These are phyloP conservation scores for Microbotryomycetes sp. DNA, from an alignment of 1,284 basidiomycete genomes.

Conservation along the genomic window DNA sequence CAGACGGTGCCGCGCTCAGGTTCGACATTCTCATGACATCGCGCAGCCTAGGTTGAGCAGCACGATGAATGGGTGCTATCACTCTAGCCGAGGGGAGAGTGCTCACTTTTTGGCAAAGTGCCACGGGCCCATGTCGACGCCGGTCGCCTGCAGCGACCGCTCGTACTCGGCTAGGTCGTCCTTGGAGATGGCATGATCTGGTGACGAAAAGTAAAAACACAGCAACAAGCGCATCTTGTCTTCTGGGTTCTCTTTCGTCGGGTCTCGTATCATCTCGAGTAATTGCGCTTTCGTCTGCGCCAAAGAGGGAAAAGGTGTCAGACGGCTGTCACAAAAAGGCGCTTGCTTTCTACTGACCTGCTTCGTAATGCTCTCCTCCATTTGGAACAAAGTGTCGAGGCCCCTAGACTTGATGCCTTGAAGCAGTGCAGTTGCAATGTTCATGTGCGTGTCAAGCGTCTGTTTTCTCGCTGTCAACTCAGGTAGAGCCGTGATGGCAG, in stretches of 20 bases:
- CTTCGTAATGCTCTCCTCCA: conserved; percentile 82
- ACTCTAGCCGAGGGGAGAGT: neutral
- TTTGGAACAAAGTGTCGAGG: conserved; percentile 92
- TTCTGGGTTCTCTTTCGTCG: conserved; percentile 54
- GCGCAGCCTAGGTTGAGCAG: conserved; percentile 49
- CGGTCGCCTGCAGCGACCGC: conserved; percentile 69
- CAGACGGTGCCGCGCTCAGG: conserved; percentile 67
- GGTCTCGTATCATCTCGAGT: conserved; percentile 68
- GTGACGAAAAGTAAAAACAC: conserved; percentile 78
- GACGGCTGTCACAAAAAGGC: neutral
- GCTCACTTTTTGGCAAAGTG: conserved; percentile 76
- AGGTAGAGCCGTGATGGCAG: conserved; percentile 95
- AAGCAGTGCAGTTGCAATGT: conserved; percentile 91
- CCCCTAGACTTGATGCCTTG: conserved; percentile 94
- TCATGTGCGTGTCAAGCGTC: conserved; percentile 97
- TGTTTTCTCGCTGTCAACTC: conserved; percentile 94
- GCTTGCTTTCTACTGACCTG: no score
- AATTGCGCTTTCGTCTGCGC: conserved; percentile 65
- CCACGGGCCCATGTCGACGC: conserved; percentile 74
- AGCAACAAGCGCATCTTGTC: conserved; percentile 93
- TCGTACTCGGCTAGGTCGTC: conserved; percentile 84
- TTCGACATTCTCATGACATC: conserved; percentile 88
- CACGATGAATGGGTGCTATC: neutral
- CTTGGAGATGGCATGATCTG: conserved; percentile 69
- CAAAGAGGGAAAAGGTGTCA: neutral